Conservation (phyloP, 352 stramenopile genomes). For the Albugo laibachii region DNA sequence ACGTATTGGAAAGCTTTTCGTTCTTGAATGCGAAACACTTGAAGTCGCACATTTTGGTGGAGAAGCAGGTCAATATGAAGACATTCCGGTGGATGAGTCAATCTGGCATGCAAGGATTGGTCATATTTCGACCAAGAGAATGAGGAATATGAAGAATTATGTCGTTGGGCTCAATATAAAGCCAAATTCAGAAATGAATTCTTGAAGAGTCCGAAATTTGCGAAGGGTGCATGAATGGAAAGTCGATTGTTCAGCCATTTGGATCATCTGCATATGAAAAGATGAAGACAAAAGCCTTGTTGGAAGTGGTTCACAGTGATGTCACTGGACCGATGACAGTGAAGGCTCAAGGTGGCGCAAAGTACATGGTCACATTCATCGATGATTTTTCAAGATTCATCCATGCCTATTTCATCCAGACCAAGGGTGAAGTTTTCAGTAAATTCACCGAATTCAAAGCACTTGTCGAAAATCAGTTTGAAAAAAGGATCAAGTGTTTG, state of each 20-base stretch:
- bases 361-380: conserved; percentile 7
- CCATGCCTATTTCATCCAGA: conserved; percentile 10
- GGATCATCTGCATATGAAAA: background rate
- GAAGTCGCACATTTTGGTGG: no score
- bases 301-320: background rate
- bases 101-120: no score
- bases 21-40: no score
- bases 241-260: background rate
- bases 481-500: conserved; percentile 9
- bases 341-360: background rate
- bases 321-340: background rate
- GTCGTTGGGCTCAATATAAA: no score
- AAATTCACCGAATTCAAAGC: conserved; percentile 7
- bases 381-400: conserved; percentile 9
- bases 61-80: no score
- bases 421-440: conserved; percentile 6
- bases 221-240: background rate
- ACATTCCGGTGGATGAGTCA: no score
- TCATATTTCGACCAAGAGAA: no score
- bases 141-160: no score
- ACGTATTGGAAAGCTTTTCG: no score
- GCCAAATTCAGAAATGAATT: no score
- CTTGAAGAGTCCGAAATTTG: background rate
- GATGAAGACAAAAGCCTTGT: background rate
- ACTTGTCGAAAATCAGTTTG: conserved; percentile 9